Evolutionary conservation across 345 rosid genomes (phyloP), one percentile per base, ranked within the genome.

Genomic region (Mercurialis annua): DNA sequence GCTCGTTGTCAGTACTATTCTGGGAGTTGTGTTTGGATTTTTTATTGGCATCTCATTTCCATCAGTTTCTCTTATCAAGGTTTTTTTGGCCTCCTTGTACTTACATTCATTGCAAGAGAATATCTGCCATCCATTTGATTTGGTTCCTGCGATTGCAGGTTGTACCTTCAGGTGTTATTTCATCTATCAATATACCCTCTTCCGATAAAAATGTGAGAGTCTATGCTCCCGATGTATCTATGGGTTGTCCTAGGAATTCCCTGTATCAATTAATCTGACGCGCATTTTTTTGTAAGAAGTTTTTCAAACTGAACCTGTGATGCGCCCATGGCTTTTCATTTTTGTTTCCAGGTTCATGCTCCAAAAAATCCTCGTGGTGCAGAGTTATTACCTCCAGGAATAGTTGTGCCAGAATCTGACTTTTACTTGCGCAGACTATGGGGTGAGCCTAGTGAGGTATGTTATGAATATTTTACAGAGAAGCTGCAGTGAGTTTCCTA

Each of bases 371-470:
- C 98, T 9, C 97, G 72, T 70, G 97, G 98, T 68, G 90, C 94
- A n/a, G 96, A 90, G 85, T 74, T 75, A 77, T 84, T 93, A 57
- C 98, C 97, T 66, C 94, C 97, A 17, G 93, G 88, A 60, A 93
- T 93, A 67, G 70, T 93, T 51, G 97, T 77, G 59, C 58, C 96
- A 49, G 88, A 90, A 82, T 72, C 96, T 6, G 98, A 93, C 77
- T 75, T 90, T 31, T 86, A 86, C 81, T 72, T 85, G 81, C 96
- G 87, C 77, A 84, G 96, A 79, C 83, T 93, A 80, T 93, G 94
- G 97, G 98, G 97, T 73, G 96, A 90, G 52, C 98, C 98, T 9
- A 80, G 78, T 81, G 92, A 90, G 85, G 98, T 93, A 83, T 65
- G 80, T 61, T 71, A n/a, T 29, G 23, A 15, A 24, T 57, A 47